Percentiles rank a stretch among this genome's conserved stretches.
These are phyloP conservation scores for Penicillium decumbens DNA, from an alignment of 2,329 filamentous ascomycete genomes.

Conservation along the genomic window DNA sequence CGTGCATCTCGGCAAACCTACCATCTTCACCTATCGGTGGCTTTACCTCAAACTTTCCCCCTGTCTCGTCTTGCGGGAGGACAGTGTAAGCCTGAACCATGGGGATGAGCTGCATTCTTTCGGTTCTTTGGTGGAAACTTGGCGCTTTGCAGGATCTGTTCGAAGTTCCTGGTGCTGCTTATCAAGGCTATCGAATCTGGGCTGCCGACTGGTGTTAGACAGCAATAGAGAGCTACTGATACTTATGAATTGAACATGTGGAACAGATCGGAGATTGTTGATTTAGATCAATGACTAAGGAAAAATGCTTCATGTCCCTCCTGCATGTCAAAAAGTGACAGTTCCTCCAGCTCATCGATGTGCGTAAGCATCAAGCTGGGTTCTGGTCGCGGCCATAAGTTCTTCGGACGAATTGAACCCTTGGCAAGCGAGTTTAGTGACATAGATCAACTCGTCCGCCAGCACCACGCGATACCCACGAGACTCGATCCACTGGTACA, in stretches of 20 bases:
- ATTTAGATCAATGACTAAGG: background rate
- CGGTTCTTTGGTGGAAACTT: conserved; percentile 65
- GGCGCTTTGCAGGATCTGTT: conserved; percentile 59
- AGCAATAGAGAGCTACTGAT: conserved; percentile 5
- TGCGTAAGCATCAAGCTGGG: no score
- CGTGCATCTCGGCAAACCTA: conserved; percentile 10
- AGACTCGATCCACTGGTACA: background rate
- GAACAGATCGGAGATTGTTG: background rate
- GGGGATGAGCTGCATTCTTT: conserved; percentile 55
- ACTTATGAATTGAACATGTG: background rate
- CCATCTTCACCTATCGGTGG: conserved; percentile 5
- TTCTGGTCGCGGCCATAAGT: background rate
- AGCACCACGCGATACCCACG: no score
- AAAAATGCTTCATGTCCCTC: background rate
- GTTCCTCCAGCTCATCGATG: background rate
- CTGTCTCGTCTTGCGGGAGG: conserved; percentile 1
- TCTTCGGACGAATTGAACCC: background rate
- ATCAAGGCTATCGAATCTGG: conserved; percentile 47
- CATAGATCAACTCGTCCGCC: background rate
- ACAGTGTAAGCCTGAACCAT: conserved; percentile 43
- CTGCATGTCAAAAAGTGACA: background rate
- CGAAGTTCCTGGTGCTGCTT: conserved; percentile 49
- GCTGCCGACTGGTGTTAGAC: conserved; percentile 19
- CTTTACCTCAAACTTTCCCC: conserved; percentile 9
- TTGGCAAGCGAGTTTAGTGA: background rate